Evolutionary conservation across 2,329 filamentous ascomycete genomes (phyloP).

Genomic region (Sarocladium oryzae): DNA sequence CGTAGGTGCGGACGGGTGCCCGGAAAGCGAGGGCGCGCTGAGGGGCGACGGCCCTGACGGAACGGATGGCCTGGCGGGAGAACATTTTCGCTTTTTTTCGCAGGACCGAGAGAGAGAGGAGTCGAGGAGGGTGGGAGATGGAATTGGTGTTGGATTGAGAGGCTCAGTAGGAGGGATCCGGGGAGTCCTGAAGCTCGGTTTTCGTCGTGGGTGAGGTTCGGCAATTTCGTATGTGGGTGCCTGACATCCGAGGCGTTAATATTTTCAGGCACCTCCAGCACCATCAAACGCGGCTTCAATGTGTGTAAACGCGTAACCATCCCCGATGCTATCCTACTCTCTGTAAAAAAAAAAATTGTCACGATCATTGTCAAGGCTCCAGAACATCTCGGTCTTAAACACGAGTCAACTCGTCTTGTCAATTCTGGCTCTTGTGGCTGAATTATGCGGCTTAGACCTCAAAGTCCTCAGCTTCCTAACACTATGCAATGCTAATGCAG

Average conservation of each 20-base stretch:
- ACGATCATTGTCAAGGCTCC: not conserved
- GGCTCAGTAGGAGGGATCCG: slow-evolving; percentile 9
- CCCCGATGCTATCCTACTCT: too few relatives aligned
- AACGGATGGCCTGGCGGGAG: slow-evolving; percentile 53
- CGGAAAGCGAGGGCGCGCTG: slow-evolving; percentile 42
- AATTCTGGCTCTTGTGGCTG: not conserved
- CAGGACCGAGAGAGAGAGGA: slow-evolving; percentile 7
- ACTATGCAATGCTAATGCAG: not conserved
- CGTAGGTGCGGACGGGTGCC: slow-evolving; percentile 69
- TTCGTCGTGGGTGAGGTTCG: slow-evolving; percentile 26
- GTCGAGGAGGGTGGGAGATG: slow-evolving; percentile 4
- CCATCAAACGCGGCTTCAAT: not conserved
- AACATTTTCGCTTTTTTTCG: slow-evolving; percentile 39
- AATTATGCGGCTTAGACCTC: not conserved
- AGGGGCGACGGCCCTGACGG: slow-evolving; percentile 52
- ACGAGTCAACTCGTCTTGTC: too few relatives aligned
- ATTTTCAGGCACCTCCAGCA: slow-evolving; percentile 10
- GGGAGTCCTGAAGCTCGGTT: slow-evolving; percentile 22
- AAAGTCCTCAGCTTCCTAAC: not conserved
- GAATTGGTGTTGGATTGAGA: slow-evolving; percentile 16
- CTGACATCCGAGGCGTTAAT: slow-evolving; percentile 32
- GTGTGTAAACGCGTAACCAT: too few relatives aligned
- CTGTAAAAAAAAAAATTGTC: too few relatives aligned
- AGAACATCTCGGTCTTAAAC: too few relatives aligned
- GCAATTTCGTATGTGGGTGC: slow-evolving; percentile 38